Conservation (phyloP, 1,284 basidiomycete genomes). For the Moniliophthora roreri region DNA sequence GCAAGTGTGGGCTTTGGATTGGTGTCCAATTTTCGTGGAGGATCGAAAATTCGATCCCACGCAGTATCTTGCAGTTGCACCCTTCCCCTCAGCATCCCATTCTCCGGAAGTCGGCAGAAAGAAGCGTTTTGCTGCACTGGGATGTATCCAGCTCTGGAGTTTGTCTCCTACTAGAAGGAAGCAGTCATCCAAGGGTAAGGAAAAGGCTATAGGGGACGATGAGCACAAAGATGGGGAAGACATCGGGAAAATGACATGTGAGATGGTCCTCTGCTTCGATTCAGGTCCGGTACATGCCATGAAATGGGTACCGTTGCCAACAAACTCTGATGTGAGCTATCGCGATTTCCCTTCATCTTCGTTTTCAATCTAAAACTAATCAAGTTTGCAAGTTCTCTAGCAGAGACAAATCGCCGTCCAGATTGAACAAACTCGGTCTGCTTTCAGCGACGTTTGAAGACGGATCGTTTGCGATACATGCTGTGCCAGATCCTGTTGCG, state of each 20-base stretch:
- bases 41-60: slow-evolving; percentile 52
- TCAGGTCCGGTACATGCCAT: slow-evolving; percentile 73
- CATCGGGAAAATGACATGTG: slow-evolving; percentile 56
- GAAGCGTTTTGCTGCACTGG: slow-evolving; percentile 41
- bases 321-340: slow-evolving; percentile 52
- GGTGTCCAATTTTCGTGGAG: slow-evolving; percentile 78
- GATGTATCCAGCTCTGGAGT: slow-evolving; percentile 77
- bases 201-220: slow-evolving; percentile 4
- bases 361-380: neutral
- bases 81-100: slow-evolving; percentile 62
- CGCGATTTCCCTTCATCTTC: slow-evolving; percentile 8
- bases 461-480: slow-evolving; percentile 74
- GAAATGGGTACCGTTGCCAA: slow-evolving; percentile 88
- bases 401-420: slow-evolving; percentile 1
- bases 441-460: slow-evolving; percentile 83
- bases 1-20: slow-evolving; percentile 85
- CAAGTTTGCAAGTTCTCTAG: neutral
- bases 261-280: slow-evolving; percentile 77
- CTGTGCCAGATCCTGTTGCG: slow-evolving; percentile 74
- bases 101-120: slow-evolving; percentile 54
- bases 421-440: slow-evolving; percentile 73
- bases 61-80: slow-evolving; percentile 84
- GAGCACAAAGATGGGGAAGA: slow-evolving; percentile 21
- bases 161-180: slow-evolving; percentile 24
- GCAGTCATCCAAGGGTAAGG: neutral